phyloP scores from a whole-genome alignment of 352 stramenopile genomes.

The Phytopythium helicoides region DNA sequence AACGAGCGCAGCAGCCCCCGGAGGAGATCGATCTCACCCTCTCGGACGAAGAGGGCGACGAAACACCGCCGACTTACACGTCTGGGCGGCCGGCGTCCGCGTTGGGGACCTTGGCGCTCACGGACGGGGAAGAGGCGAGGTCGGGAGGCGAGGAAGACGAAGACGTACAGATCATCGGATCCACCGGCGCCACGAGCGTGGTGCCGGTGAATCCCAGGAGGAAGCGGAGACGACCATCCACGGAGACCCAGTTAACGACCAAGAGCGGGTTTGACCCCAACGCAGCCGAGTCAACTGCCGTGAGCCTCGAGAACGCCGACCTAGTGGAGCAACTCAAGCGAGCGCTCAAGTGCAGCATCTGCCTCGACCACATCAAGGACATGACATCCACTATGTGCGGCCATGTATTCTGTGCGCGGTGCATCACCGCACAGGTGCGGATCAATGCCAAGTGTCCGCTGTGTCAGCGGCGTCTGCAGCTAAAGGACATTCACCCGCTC shows the following conservation, averaged over 20 bases:
- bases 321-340: slow-evolving; percentile 71
- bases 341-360: slow-evolving; percentile 83
- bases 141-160: slow-evolving; percentile 30
- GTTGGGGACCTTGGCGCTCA: slow-evolving; percentile 8
- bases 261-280: slow-evolving; percentile 28
- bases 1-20: slow-evolving; percentile 4
- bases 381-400: slow-evolving; percentile 83
- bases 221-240: slow-evolving; percentile 37
- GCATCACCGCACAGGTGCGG: slow-evolving; percentile 65
- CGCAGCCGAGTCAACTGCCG: slow-evolving; percentile 59
- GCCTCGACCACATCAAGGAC: slow-evolving; percentile 68
- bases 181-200: slow-evolving; percentile 7
- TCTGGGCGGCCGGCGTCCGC: slow-evolving; percentile 5
- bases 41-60: slow-evolving; percentile 12
- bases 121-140: slow-evolving; percentile 5
- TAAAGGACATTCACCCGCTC: slow-evolving; percentile 74
- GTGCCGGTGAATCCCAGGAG: slow-evolving; percentile 15
- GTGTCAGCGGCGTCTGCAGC: slow-evolving; percentile 57
- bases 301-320: slow-evolving; percentile 78
- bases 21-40: slow-evolving; percentile 72
- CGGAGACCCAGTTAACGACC: slow-evolving; percentile 3
- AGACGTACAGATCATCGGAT: slow-evolving; percentile 59
- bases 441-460: slow-evolving; percentile 74
- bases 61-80: not conserved
- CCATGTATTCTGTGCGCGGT: slow-evolving; percentile 77